Conservation (phyloP, 140 eudicot genomes). For the Flaveria floridana region DNA sequence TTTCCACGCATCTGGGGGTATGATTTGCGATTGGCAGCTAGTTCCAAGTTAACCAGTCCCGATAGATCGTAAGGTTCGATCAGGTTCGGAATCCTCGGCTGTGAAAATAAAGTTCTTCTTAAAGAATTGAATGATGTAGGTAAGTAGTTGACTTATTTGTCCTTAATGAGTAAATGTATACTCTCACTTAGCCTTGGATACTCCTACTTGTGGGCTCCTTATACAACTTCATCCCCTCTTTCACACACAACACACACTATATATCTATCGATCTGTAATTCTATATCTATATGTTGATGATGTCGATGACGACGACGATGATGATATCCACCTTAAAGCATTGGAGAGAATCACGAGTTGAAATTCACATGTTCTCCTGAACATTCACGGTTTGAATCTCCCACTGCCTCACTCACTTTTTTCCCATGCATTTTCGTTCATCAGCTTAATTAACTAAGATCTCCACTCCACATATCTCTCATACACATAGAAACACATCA, state of each 20-base stretch:
- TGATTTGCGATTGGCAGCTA: too few relatives aligned
- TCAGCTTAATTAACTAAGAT: conserved; percentile 25
- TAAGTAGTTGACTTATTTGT: conserved; percentile 26
- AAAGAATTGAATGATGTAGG: conserved; percentile 25
- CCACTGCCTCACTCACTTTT: conserved; percentile 43
- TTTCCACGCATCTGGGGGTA: too few relatives aligned
- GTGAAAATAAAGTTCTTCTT: too few relatives aligned
- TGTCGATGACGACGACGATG: not conserved
- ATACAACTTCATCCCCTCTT: not conserved
- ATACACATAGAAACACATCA: not conserved
- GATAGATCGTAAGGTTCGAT: too few relatives aligned
- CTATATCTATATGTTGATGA: not conserved
- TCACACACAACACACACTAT: not conserved
- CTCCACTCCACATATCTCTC: conserved; percentile 32
- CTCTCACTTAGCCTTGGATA: conserved; percentile 37
- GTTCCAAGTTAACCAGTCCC: too few relatives aligned
- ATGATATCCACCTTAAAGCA: conserved; percentile 56
- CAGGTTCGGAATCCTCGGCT: too few relatives aligned
- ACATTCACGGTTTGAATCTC: conserved; percentile 52
- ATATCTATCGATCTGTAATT: not conserved
- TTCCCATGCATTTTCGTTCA: conserved; percentile 59
- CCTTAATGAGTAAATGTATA: conserved; percentile 20
- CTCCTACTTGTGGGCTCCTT: conserved; percentile 33
- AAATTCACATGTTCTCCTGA: conserved; percentile 61
- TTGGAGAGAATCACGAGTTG: conserved; percentile 64